Evolutionary conservation across 257 asterid genomes (phyloP), one percentile per base, ranked within the genome.

Genomic region (Euphrasia confusa): DNA sequence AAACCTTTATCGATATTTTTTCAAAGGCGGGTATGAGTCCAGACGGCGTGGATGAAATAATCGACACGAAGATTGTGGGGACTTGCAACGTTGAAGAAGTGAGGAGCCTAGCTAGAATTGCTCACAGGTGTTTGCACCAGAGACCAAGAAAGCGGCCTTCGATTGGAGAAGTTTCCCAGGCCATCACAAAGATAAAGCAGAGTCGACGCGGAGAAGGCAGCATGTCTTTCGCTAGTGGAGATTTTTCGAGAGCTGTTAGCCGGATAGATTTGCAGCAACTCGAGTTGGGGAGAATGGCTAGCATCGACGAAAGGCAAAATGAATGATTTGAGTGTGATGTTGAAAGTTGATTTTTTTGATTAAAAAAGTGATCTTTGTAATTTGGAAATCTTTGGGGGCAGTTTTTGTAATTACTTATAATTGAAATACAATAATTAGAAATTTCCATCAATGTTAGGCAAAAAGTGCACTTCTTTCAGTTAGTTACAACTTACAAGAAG

Each of bases 21-120:
- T 54, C 12, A 2, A 68, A 92, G 99, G 99, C 99, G 13, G 73
- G 76, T 2, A 82, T 93, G 99, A 93, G 95, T 71, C 70, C 81
- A 11, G 97, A 89, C 37, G 99, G 99, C 1, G 83, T 89, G 30
- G 96, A 87, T 53, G 99, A 93, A 63, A 93, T 93, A 66, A 82
- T 93, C 10, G 99, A 93, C 80, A 64, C 82, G 18, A 79, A 78
- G 64, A 83, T 93, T 54, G 75, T 62, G n/a, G 97, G 89, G 35
- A 77, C 76, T 15, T 93, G 85, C 76, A 81, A 79, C 64, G 70
- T 69, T 2, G 90, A 80, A 55, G 96, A 93, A 65, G 95, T 77
- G 49, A 81, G 97, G 69, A 77, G 63, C 53, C 81, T 93, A 32
- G 96, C 96, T 32, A 81, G 72, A 60, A 72, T 87, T 48, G 97